Evolutionary conservation across 176 grass and related monocot genomes (phyloP), one percentile per base, ranked within the genome.

Genomic region (Phyllostachys edulis): DNA sequence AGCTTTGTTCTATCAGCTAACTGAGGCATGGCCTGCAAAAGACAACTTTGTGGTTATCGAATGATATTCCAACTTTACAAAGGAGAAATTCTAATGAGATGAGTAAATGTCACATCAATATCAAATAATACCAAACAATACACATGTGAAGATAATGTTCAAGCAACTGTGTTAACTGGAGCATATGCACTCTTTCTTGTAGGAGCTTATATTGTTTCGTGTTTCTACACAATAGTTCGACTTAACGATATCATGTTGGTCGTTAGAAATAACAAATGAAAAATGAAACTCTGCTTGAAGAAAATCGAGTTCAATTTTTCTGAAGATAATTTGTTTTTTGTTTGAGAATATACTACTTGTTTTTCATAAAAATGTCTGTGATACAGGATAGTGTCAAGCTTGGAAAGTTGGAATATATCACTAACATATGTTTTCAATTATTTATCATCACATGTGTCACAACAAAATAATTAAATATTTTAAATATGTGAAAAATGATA

Each of bases 1-100:
- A 95, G 72, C 80, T 92, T 95, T 67, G 86, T 84, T 92, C 88
- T 90, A 56, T 95, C 90, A 1, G 88, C 92, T 59, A 95, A 84
- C 76, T 95, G 93, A 89, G 93, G 93, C 84, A 95, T 95, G 37
- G 93, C 93, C 93, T 95, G 82, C 56, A 89, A 52, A 74, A 24
- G 38, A 69, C 1, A 66, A 57, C 9, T 44, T 56, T 77, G 10
- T 78, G 18, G 21, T 84, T 66, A 63, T 49, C 20, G 39, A 63
- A 15, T 45, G 38, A 23, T 40, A 73, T 64, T 21, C 7, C 15
- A 39, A 4, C 13, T 64, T 47, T 62, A 5, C 3, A 36, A 72
- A 20, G 13, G 17, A 51, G 2, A 69, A 70, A 49, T 10, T 37
- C 4, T 9, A 36, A 73, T 37, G 73, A 23, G 13, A 60, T 17